Evolutionary conservation across 345 rosid species (phyloP), one percentile per base, ranked within the genome.

Genomic region (Carallia pectinifolia): DNA sequence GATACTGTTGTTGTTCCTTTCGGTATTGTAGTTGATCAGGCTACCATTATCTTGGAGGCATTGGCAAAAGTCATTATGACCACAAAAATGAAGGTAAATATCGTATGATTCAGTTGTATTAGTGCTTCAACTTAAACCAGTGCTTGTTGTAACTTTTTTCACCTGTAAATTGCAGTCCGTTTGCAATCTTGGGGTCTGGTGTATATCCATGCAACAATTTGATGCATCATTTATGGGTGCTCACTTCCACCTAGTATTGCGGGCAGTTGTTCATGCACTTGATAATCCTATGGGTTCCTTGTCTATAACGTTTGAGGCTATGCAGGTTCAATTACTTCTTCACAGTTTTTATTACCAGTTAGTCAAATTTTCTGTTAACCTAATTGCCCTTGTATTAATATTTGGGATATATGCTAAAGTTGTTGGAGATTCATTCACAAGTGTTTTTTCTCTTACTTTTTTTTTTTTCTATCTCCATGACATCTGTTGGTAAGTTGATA

Each of bases 241-340:
- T 62, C 75, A 74, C 73, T 86, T 85, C 31, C 53, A 73, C 29
- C 58, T 77, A 16, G 34, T 82, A 52, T 69, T 88, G 76, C 66
- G 15, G 39, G 88, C 84, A 17, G 81, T 81, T 65, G 76, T 85
- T 69, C 83, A 82, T 76, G 88, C 88, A 47, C 77, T 88, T 37
- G 86, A 85, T 70, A 83, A 87, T 69, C 92, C 88, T 47, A 71
- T 69, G 61, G 92, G 88, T 18, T 87, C 92, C 47, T 64, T 85
- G 66, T 87, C 89, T 48, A 83, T 79, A 7, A 84, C 89, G 38
- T 84, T 81, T 55, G 92, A 88, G 82, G 88, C 87, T 59, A 67
- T 84, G 59, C 85, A 84, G 88, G 90, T 85, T 67, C 7, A 16
- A 15, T 61, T 19, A 7, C 67, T 68, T 56, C 23, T 44, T 59